Evolutionary conservation across 2,329 filamentous ascomycete species (phyloP).

Genomic region (Gyromitra esculenta): DNA sequence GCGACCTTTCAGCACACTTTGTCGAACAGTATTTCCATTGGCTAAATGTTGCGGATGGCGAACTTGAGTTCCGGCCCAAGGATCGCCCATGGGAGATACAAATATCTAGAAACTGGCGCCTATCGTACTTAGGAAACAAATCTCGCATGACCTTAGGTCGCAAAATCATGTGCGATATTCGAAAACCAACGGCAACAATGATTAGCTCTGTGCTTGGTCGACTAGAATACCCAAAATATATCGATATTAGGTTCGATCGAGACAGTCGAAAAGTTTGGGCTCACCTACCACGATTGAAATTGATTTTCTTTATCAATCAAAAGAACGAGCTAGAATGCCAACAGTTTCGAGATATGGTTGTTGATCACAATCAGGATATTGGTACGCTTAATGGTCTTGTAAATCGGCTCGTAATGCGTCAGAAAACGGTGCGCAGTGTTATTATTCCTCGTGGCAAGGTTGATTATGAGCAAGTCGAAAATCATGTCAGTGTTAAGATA

Average conservation of each 20-base stretch:
- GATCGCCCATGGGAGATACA: slow-evolving; percentile 41
- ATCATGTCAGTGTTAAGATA: slow-evolving; percentile 58
- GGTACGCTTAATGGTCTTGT: slow-evolving; percentile 65
- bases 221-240: slow-evolving; percentile 60
- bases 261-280: slow-evolving; percentile 55
- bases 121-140: slow-evolving; percentile 34
- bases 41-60: slow-evolving; percentile 60
- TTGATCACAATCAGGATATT: slow-evolving; percentile 64
- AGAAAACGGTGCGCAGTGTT: slow-evolving; percentile 59
- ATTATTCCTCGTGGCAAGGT: slow-evolving; percentile 61
- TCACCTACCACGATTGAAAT: slow-evolving; percentile 64
- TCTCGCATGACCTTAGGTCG: slow-evolving; percentile 56
- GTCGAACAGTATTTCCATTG: slow-evolving; percentile 64
- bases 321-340: slow-evolving; percentile 62
- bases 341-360: slow-evolving; percentile 65
- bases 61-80: slow-evolving; percentile 59
- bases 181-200: slow-evolving; percentile 59
- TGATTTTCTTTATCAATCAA: slow-evolving; percentile 63
- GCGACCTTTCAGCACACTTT: slow-evolving; percentile 60
- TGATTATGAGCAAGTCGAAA: slow-evolving; percentile 39
- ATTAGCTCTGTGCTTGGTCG: slow-evolving; percentile 60
- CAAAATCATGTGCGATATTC: slow-evolving; percentile 59
- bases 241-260: slow-evolving; percentile 60
- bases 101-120: slow-evolving; percentile 23
- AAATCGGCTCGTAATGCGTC: slow-evolving; percentile 65